Conservation (phyloP, 495 filamentous ascomycete genomes). For the Choiromyces venosus region DNA sequence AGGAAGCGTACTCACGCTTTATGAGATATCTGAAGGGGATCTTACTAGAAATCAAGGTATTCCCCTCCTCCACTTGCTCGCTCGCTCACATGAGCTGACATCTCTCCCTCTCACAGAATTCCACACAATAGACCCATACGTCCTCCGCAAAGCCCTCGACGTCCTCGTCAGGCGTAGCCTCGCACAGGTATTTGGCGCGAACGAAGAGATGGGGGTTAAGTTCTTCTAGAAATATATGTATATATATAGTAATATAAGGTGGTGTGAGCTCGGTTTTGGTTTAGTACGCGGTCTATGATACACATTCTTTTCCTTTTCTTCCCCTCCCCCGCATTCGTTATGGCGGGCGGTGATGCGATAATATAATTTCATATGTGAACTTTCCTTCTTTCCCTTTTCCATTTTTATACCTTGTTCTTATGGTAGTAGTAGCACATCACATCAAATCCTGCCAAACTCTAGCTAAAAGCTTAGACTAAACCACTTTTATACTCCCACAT, state of each 20-base stretch:
- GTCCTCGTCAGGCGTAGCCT: conserved; percentile 81
- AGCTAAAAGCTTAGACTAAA: too few species aligned
- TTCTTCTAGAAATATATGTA: conserved; percentile 63
- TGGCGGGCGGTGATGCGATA: not conserved
- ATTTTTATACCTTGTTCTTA: too few species aligned
- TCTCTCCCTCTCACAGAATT: conserved; percentile 57
- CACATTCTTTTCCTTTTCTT: not conserved
- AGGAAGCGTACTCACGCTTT: conserved; percentile 66
- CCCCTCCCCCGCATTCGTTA: not conserved
- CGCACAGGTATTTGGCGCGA: conserved; percentile 82
- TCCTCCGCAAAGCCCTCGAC: conserved; percentile 70
- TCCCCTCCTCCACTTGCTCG: conserved; percentile 7
- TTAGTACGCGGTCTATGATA: not conserved
- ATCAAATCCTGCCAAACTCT: too few species aligned
- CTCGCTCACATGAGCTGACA: conserved; percentile 3
- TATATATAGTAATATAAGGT: not conserved
- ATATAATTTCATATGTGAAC: not conserved
- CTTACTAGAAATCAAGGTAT: conserved; percentile 55
- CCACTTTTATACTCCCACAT: too few species aligned
- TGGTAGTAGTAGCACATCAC: too few species aligned
- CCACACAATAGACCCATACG: conserved; percentile 75
- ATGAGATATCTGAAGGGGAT: conserved; percentile 67
- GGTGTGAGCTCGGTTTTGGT: not conserved
- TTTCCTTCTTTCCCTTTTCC: too few species aligned
- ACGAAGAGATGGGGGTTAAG: conserved; percentile 81